A percentile compares a stretch with the other conserved stretches of the same genome.
These are phyloP conservation scores for Sutorius eximius DNA, from an alignment of 1,284 basidiomycete species.

Conservation along the genomic window DNA sequence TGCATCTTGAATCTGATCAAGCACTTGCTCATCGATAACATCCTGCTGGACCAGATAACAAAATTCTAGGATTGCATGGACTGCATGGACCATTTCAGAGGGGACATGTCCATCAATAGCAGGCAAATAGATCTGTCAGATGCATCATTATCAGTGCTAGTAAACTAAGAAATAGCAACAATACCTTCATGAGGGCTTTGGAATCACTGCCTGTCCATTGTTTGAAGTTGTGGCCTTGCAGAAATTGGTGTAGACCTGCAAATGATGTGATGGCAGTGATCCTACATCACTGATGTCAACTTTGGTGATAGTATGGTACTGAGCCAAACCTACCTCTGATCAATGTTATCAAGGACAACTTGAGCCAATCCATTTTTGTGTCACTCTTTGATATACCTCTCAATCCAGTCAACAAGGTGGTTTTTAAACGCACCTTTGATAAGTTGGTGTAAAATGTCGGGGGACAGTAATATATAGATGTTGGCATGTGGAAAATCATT, in stretches of 20 bases:
- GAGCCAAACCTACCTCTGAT: background rate
- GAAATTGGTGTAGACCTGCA: background rate
- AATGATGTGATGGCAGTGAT: background rate
- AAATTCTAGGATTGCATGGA: background rate
- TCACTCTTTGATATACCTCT: background rate
- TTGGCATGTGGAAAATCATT: background rate
- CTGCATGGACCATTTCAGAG: background rate
- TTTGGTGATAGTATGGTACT: too few species aligned
- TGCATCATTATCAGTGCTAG: background rate
- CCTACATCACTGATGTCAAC: background rate
- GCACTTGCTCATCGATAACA: background rate
- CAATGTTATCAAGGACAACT: background rate
- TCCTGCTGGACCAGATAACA: background rate
- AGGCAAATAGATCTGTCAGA: background rate
- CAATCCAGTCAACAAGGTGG: background rate
- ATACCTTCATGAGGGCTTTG: background rate
- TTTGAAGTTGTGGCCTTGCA: background rate
- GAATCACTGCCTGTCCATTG: background rate
- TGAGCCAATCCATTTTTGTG: background rate
- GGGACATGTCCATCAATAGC: background rate
- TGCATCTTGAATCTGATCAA: background rate
- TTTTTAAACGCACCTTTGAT: background rate
- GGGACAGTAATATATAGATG: background rate
- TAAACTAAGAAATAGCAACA: background rate
- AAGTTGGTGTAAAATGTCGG: background rate